Evolutionary conservation across 805 yeast genomes (phyloP).

Genomic region (Saturnispora besseyi): DNA sequence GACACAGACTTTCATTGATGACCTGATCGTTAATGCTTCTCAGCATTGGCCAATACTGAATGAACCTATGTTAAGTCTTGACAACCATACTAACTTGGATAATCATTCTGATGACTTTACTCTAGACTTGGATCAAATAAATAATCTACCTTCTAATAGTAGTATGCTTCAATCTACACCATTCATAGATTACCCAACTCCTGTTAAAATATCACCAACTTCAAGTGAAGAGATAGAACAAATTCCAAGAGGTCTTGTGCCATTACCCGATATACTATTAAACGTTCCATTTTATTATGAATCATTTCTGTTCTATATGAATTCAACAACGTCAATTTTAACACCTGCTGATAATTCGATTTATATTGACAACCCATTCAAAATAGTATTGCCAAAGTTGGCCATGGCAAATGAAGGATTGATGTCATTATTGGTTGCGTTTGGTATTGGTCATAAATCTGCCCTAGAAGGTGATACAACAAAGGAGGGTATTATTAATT

Average conservation of each 20-base stretch:
- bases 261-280: slow-evolving; percentile 51
- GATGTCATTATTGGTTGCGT: slow-evolving; percentile 46
- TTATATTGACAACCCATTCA: slow-evolving; percentile 65
- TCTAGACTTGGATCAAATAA: slow-evolving; percentile 14
- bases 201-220: slow-evolving; percentile 9
- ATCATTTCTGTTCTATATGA: slow-evolving; percentile 52
- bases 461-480: slow-evolving; percentile 22
- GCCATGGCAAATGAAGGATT: slow-evolving; percentile 53
- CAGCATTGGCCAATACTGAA: slow-evolving; percentile 2
- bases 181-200: slow-evolving; percentile 8
- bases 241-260: slow-evolving; percentile 31
- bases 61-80: not conserved
- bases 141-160: not conserved
- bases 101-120: slow-evolving; percentile 7
- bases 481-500: slow-evolving; percentile 33
- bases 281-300: slow-evolving; percentile 53
- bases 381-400: slow-evolving; percentile 54
- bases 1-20: slow-evolving; percentile 12
- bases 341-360: slow-evolving; percentile 56
- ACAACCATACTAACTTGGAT: not conserved
- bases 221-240: slow-evolving; percentile 16
- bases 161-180: slow-evolving; percentile 12
- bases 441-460: slow-evolving; percentile 35
- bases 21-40: slow-evolving; percentile 13
- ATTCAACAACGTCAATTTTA: slow-evolving; percentile 49